Evolutionary conservation across 768 basidiomycete genomes (phyloP), one percentile per base, ranked within the genome.

Genomic region (Boletus sp.): DNA sequence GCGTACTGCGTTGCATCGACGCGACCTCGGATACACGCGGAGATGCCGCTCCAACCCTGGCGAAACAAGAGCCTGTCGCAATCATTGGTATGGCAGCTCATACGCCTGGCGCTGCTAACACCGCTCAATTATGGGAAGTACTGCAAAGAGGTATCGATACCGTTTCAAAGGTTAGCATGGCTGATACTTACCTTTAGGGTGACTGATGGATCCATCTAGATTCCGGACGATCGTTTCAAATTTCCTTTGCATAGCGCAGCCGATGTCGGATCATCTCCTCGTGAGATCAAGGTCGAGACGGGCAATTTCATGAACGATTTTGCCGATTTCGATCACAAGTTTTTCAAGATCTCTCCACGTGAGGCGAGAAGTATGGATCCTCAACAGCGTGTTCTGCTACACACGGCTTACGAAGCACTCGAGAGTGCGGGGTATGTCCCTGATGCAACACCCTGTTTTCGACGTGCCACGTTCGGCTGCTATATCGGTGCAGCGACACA

Each of bases 291-390:
- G 60, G 78, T 80, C 12, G 75, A 72, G 28, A 82, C 75, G 0
- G 88, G 86, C 28, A 88, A 90, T 66, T 91, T 90, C 66, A 67
- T 90, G 50, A 69, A 77, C 18, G 76, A 78, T 41, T 73, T 77
- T 30, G 83, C 81, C 58, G 75, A 76, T 48, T 90, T 90, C 63
- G 89, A 91, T 67, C 76, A 87, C 66, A 75, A 72, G 67, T 88
- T 89, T 66, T 91, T 90, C 76, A 83, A 80, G 41, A 80, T 89
- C 45, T 87, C 83, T 40, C 88, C 89, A 2, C 80, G 89, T 6
- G 89, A 90, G 69, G 88, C 89, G 14, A 81, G 74, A 57, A 82
- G 76, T 67, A 90, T 90, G 87, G 86, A 90, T 64, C 88, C 89
- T 7, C 88, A 90, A 60, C 87, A 89, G 59, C 80, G 89, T 5